Conservation (phyloP, 2,329 filamentous ascomycete species). For the Botrytis aclada region DNA sequence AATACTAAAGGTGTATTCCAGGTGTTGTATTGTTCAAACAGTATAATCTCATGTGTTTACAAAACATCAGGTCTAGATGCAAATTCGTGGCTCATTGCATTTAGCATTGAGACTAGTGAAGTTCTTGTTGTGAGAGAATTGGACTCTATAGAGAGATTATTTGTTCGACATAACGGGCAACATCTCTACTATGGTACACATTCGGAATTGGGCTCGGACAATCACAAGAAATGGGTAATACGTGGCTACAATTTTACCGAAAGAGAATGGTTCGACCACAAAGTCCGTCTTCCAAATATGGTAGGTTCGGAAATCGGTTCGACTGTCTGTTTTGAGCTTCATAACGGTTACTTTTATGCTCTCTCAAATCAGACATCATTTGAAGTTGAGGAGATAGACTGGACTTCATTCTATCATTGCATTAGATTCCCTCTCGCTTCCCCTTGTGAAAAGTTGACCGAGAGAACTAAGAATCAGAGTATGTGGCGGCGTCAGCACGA, state of each 20-base stretch:
- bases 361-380: constrained; percentile 64
- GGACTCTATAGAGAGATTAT: constrained; percentile 53
- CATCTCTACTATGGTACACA: constrained; percentile 67
- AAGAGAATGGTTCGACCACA: constrained; percentile 42
- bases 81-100: constrained; percentile 52
- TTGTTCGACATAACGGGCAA: constrained; percentile 61
- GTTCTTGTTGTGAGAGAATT: constrained; percentile 45
- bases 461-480: constrained; percentile 44
- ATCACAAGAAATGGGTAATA: constrained; percentile 61
- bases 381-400: constrained; percentile 61
- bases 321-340: constrained; percentile 69
- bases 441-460: constrained; percentile 42
- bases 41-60: constrained; percentile 57
- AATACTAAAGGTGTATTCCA: constrained; percentile 47
- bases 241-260: constrained; percentile 49
- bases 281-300: constrained; percentile 54
- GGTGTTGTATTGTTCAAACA: constrained; percentile 55
- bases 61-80: constrained; percentile 42
- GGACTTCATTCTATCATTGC: constrained; percentile 68
- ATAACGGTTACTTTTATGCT: constrained; percentile 64
- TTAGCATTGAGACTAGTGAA: constrained; percentile 42
- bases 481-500: constrained; percentile 65
- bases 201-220: constrained; percentile 51
- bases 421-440: constrained; percentile 57
- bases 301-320: constrained; percentile 63